Base-by-base conservation (phyloP, 2,329 filamentous ascomycete genomes). In the Ophiognomonia clavigignenti-juglandacearum region DNA sequence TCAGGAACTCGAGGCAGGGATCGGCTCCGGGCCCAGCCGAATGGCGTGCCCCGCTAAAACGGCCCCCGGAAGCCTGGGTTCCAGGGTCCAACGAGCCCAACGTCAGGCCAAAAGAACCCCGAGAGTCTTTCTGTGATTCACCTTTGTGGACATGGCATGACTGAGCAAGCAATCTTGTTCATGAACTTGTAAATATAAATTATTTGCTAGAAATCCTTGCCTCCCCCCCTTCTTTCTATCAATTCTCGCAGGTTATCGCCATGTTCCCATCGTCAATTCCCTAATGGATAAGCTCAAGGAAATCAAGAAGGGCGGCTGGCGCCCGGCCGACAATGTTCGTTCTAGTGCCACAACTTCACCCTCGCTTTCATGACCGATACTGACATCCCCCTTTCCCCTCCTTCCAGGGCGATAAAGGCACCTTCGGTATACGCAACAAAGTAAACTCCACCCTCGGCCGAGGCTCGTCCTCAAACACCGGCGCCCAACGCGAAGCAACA, bases 241-340 rank as follows among this genome's bases (percentile, higher is more conserved):
- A 14, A 20, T 11, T 10, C 16, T 1, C 6, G n/a, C 23, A 29
- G n/a, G n/a, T n/a, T n/a, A 20, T 9, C n/a, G 4, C 2, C 18
- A 24, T 39, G 43, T 18, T 24, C 24, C 9, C 19, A 13, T 13
- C 14, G 2, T 1, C 18, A 16, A n/a, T 22, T 20, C 26, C 32
- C 40, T 24, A 39, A 75, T 75, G 72, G 65, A 70, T 37, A 68
- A 69, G 42, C 68, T 72, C 61, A 74, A 72, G 52, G 67, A 69
- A 36, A 58, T 73, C 14, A 62, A 74, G 52, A 78, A 78, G 59
- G 67, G 68, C n/a, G 70, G 73, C 6, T 78, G 73, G 74, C 71
- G 74, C 50, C 69, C 31, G 14, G 31, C 74, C 3, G 74, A 77
- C 45, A 75, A 74, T 54, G 49, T 51, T 32, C 19, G 39, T 14